Base-by-base conservation (phyloP, 441 rosid genomes). In the Pelargonium cotyledonis region DNA sequence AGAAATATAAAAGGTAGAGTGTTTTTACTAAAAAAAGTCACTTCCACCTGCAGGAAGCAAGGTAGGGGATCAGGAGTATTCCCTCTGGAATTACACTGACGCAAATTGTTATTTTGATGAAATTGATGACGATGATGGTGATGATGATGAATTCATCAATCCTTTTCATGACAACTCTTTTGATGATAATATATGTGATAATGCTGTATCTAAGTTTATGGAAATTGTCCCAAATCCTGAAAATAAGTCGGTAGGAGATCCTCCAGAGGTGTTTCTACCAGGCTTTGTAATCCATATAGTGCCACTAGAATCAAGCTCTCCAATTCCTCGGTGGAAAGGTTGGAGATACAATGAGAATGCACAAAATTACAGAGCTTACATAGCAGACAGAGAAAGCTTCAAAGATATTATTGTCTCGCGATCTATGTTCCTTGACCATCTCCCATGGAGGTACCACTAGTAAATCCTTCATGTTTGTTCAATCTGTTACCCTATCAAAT, bases 371-470 rank as follows among this genome's bases (percentile, higher is more conserved):
- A 85, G 78, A 77, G 97, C 92, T 31, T 89, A 84, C 71, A 35
- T 93, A 66, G 88, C 88, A 12, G 82, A 89, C 67, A 83, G 88
- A 79, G 86, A 87, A 73, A 74, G 74, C 75, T 89, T 93, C 66
- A 86, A 78, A 70, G 96, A 90, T 68, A 82, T 93, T 3, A 81
- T 87, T 43, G 96, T 93, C n/a, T 88, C 95, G 64, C 91, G 86
- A 69, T 80, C 85, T 53, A 93, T 93, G 98, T 93, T 93, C 77
- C 84, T 90, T 70, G 98, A 93, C 76, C 98, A 93, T 83, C 87
- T 90, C 38, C 98, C 98, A 15, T 90, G 97, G 98, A 90, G 95
- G 96, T 89, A 85, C 26, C 35, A 21, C 9, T 47, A 14, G 26
- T 49, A n/a, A 51, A 12, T 43, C 66, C 55, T 70, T 49, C 69